A percentile compares a stretch with the other conserved stretches of the same genome.
phyloP scores from a whole-genome alignment of 2,329 filamentous ascomycete species.

The Colletotrichum higginsianum region DNA sequence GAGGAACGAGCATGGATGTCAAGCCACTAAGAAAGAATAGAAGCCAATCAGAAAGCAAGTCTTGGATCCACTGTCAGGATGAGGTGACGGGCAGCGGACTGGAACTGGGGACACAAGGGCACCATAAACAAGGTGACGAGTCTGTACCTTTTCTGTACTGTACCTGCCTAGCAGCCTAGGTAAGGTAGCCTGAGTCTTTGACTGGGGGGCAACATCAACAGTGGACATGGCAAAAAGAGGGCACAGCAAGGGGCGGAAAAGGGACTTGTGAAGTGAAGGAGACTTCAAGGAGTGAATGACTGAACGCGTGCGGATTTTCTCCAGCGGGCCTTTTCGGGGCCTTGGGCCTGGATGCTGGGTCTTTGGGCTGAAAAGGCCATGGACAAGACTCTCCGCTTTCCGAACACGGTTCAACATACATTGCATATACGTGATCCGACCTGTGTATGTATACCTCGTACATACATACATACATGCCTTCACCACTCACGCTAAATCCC shows the following conservation, averaged over 20 bases:
- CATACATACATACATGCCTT: constrained; percentile 25
- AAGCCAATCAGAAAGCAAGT: constrained; percentile 16
- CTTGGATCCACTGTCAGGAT: constrained; percentile 36
- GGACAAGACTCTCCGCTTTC: constrained; percentile 28
- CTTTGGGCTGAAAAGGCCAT: constrained; percentile 34
- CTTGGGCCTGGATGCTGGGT: constrained; percentile 34
- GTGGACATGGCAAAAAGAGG: constrained; percentile 1
- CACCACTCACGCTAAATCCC: background rate
- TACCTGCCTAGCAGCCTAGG: background rate
- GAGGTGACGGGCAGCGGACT: constrained; percentile 39
- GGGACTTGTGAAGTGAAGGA: background rate
- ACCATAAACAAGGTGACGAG: constrained; percentile 3
- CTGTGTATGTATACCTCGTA: constrained; percentile 18
- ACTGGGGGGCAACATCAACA: background rate
- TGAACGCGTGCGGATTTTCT: constrained; percentile 1
- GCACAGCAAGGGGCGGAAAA: background rate
- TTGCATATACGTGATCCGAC: constrained; percentile 33
- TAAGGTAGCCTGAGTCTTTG: background rate
- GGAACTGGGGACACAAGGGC: constrained; percentile 25
- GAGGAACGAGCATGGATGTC: constrained; percentile 20
- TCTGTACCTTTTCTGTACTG: background rate
- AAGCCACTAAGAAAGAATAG: constrained; percentile 15
- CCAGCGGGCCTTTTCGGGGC: constrained; percentile 10
- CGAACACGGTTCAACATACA: constrained; percentile 38
- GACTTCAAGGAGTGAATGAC: background rate